Percentiles rank a stretch among this genome's conserved stretches.
Conservation (phyloP, 1,139 yeast species). For the Saccharomyces hybrid region DNA sequence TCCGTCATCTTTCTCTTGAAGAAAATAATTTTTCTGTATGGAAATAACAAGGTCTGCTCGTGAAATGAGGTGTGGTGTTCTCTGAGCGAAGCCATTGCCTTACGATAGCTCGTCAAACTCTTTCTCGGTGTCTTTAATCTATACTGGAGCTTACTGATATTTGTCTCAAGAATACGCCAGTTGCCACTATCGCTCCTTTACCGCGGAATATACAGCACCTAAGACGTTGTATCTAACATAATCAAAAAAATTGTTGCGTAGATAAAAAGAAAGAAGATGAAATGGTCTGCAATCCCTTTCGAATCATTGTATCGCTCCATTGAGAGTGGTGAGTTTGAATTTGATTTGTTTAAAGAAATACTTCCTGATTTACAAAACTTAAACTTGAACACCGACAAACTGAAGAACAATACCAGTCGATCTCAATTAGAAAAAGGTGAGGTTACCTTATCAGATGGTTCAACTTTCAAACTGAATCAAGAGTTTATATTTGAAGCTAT, state of each 20-base stretch:
- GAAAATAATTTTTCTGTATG: not conserved
- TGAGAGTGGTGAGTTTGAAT: constrained; percentile 19
- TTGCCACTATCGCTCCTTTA: not conserved
- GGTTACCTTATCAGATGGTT: constrained; percentile 43
- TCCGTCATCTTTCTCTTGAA: not conserved
- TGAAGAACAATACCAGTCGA: constrained; percentile 48
- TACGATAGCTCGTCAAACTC: not conserved
- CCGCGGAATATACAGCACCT: not conserved
- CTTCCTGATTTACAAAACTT: constrained; percentile 24
- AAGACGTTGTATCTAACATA: not conserved
- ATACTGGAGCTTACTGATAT: not conserved
- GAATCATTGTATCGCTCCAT: constrained; percentile 27
- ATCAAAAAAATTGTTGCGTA: not conserved
- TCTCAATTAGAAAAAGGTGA: constrained; percentile 47
- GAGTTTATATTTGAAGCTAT: constrained; percentile 46
- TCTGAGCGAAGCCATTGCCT: not conserved
- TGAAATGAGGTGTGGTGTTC: not conserved
- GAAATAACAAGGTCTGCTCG: not conserved
- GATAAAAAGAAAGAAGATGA: constrained; percentile 12
- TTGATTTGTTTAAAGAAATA: constrained; percentile 18
- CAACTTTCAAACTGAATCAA: constrained; percentile 43
- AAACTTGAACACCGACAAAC: constrained; percentile 18
- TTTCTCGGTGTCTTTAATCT: not conserved
- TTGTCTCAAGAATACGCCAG: not conserved
- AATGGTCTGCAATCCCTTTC: constrained; percentile 23